phyloP scores from a whole-genome alignment of 305 asterid genomes.

The Fraxinus nigra region DNA sequence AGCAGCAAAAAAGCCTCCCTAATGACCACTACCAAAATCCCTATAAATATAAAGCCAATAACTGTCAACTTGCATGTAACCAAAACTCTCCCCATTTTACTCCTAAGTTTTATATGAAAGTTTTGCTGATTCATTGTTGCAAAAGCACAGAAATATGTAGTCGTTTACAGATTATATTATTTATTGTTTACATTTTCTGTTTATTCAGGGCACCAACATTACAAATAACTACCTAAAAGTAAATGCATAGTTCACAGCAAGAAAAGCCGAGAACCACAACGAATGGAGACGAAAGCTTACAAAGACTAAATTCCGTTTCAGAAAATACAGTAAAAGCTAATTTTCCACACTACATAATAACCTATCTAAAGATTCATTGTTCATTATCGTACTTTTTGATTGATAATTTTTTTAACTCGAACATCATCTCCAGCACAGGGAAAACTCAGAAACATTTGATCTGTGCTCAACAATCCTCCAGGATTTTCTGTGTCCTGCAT shows the following conservation, averaged over 20 bases:
- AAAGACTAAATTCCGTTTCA: constrained; percentile 19
- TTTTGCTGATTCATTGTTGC: not conserved
- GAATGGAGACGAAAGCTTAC: constrained; percentile 14
- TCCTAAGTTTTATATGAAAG: not conserved
- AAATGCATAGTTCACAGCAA: constrained; percentile 10
- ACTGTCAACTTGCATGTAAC: not conserved
- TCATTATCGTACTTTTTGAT: not conserved
- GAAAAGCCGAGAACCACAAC: constrained; percentile 7
- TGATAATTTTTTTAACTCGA: not conserved
- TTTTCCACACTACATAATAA: constrained; percentile 6
- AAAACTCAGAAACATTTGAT: not conserved
- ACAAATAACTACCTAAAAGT: constrained; percentile 21
- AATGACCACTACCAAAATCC: not conserved
- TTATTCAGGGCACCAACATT: constrained; percentile 22
- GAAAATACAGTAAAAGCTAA: constrained; percentile 1
- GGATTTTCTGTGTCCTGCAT: constrained; percentile 24
- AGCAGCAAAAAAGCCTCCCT: not conserved
- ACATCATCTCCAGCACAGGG: not conserved
- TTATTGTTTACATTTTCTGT: not conserved
- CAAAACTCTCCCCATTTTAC: not conserved
- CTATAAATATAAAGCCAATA: not conserved
- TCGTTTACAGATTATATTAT: constrained; percentile 18
- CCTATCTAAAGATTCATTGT: not conserved
- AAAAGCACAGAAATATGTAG: constrained; percentile 1
- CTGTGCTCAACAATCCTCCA: constrained; percentile 8